Evolutionary conservation across 2,329 filamentous ascomycete genomes (phyloP), one percentile per base, ranked within the genome.

Genomic region (Ophiosphaerella korrae): DNA sequence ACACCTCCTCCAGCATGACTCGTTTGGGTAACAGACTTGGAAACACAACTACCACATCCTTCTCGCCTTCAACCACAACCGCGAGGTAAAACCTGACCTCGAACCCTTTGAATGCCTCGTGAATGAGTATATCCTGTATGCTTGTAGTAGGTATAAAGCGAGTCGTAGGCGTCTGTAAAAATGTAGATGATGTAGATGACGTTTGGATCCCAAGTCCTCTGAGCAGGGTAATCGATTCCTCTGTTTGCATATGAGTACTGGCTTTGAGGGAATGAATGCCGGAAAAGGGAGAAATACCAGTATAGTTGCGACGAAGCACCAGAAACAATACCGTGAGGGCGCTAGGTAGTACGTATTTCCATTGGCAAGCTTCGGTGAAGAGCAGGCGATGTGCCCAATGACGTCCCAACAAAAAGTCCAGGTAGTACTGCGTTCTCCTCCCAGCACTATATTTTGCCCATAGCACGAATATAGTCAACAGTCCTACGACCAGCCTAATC

Each of bases 31-130:
- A 71, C 58, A 96, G 74, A 49, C 82, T 81, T 78, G 93, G 93
- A 71, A 99, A 99, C 3, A 97, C 92, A n/a, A 99, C 93, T 0
- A 97, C 89, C 4, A 96, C 83, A 59, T 94, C 88, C 46, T 88
- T 84, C 75, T 97, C 93, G 2, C 87, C 92, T 62, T 95, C 89
- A 14, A 97, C 91, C 45, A 97, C 88, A 26, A 97, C 89, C 4
- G 90, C 85, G 7, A 99, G 78, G 68, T 96, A 97, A 68, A 93
- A 96, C 35, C 88, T 80, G 32, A 97, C 92, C 75, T 92, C 90
- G 67, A 97, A 96, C 0, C 92, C 92, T 50, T 85, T 85, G 74
- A 97, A 97, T 3, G 92, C 94, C 78, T 99, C 94, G 71, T 97
- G 92, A 43, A 99, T 89, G 46, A 97, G 85, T 49, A 99, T 88